Evolutionary conservation across 73 alveolate species (phyloP).

Genomic region (Stentor coeruleus): DNA sequence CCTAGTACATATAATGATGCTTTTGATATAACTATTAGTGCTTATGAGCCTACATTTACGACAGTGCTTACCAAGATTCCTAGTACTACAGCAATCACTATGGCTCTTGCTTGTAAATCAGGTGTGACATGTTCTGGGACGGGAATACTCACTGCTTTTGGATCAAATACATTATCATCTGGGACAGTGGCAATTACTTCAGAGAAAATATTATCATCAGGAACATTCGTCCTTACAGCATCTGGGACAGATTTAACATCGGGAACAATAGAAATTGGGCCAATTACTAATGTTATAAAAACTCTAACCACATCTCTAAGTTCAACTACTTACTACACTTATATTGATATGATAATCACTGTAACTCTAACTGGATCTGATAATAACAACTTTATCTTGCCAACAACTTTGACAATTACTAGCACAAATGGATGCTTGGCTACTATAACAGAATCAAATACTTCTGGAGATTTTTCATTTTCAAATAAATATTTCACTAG

Average conservation of each 20-base stretch:
- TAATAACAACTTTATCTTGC: too few relatives aligned
- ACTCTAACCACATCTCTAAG: background rate
- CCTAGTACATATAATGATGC: background rate
- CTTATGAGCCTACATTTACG: background rate
- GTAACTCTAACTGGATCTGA: background rate
- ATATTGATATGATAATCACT: background rate
- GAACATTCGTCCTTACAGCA: background rate
- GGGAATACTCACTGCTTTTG: background rate
- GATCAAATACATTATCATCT: background rate
- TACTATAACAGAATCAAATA: too few relatives aligned
- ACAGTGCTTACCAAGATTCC: too few relatives aligned
- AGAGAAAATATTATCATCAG: background rate
- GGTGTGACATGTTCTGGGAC: too few relatives aligned
- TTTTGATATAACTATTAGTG: background rate
- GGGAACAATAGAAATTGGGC: background rate
- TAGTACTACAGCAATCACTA: too few relatives aligned
- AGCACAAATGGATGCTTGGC: too few relatives aligned
- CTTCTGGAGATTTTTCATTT: too few relatives aligned
- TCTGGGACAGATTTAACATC: background rate
- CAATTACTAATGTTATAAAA: background rate
- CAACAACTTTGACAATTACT: background rate
- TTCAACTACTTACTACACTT: background rate
- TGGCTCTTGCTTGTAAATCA: too few relatives aligned
- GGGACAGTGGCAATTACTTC: background rate
- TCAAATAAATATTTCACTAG: too few relatives aligned